Base-by-base conservation (phyloP, 495 filamentous ascomycete species). In the Monascus purpureus region DNA sequence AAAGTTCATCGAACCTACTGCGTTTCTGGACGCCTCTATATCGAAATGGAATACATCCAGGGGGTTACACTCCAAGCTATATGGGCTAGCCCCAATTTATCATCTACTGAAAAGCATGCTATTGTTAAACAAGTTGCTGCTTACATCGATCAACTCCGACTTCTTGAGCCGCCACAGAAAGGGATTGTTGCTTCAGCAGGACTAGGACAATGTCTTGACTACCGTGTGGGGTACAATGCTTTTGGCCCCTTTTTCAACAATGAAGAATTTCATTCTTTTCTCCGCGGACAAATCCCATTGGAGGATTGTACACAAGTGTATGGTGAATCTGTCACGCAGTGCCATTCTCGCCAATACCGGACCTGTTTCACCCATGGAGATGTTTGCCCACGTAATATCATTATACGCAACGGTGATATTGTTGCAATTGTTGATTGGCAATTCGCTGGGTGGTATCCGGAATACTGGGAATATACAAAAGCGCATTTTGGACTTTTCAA, bases 391-490 rank as follows among this genome's bases (percentile, higher is more conserved):
- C 42, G 49, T 16, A 55, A 59, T 48, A 55, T 57, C 23, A 38
- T 59, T 23, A 45, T 55, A 0, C 19, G 45, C 3, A 42, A 41
- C 17, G 49, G 43, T 2, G 43, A 44, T 17, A 33, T 55, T 13
- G 35, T 43, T 32, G 59, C 54, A 13, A 57, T 72, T 33, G 41
- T 69, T 35, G 64, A 68, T 43, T 68, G 65, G 65, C 54, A 63
- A 43, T 43, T 46, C 19, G 39, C 53, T n/a, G 64, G 63, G 15
- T 72, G 56, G 55, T 67, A 61, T 45, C 58, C 62, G 18, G 46
- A 52, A 32, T 65, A 67, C 42, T 68, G 65, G 65, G 65, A 68
- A 33, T 65, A 60, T 42, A 47, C 49, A 3, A 57, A 58, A 38
- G 49, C 56, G 28, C 38, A 42, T 25, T 39, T 36, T 33, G 29